phyloP scores from a whole-genome alignment of 1,139 yeast species.

The Kodamaea anthophila region DNA sequence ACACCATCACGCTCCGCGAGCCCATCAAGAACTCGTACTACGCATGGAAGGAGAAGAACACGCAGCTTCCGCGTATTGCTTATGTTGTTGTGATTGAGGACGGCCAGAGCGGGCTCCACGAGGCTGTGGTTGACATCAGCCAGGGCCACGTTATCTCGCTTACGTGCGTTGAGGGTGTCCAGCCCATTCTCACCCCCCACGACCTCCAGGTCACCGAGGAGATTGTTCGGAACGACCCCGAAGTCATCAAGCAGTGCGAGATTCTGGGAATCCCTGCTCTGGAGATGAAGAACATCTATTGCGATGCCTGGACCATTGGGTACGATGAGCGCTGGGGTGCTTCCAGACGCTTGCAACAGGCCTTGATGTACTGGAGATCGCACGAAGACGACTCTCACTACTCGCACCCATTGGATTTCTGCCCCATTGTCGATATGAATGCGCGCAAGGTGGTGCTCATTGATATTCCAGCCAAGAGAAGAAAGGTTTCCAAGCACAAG shows the following conservation, averaged over 20 bases:
- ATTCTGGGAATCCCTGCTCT: slow-evolving; percentile 59
- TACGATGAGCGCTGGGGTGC: slow-evolving; percentile 83
- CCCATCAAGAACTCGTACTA: slow-evolving; percentile 59
- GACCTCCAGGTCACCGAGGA: slow-evolving; percentile 62
- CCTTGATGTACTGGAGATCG: slow-evolving; percentile 72
- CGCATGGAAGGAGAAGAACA: slow-evolving; percentile 58
- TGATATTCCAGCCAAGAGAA: slow-evolving; percentile 70
- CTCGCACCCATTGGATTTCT: slow-evolving; percentile 77
- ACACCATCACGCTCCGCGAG: slow-evolving; percentile 65
- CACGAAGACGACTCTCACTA: slow-evolving; percentile 77
- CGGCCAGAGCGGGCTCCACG: slow-evolving; percentile 57
- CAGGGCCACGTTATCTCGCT: slow-evolving; percentile 41
- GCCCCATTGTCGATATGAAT: slow-evolving; percentile 77
- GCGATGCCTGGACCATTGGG: slow-evolving; percentile 85
- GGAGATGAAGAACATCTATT: slow-evolving; percentile 67
- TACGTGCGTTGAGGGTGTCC: slow-evolving; percentile 51
- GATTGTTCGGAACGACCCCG: slow-evolving; percentile 60
- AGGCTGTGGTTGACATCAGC: slow-evolving; percentile 59
- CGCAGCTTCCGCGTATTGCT: slow-evolving; percentile 62
- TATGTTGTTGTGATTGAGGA: slow-evolving; percentile 58
- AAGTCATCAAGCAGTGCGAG: slow-evolving; percentile 67
- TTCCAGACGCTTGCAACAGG: slow-evolving; percentile 71
- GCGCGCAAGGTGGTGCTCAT: slow-evolving; percentile 61
- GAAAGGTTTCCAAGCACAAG: slow-evolving; percentile 61
- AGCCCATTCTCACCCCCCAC: slow-evolving; percentile 68